phyloP scores from a whole-genome alignment of 805 yeast genomes.

The Metschnikowia peoriensis region DNA sequence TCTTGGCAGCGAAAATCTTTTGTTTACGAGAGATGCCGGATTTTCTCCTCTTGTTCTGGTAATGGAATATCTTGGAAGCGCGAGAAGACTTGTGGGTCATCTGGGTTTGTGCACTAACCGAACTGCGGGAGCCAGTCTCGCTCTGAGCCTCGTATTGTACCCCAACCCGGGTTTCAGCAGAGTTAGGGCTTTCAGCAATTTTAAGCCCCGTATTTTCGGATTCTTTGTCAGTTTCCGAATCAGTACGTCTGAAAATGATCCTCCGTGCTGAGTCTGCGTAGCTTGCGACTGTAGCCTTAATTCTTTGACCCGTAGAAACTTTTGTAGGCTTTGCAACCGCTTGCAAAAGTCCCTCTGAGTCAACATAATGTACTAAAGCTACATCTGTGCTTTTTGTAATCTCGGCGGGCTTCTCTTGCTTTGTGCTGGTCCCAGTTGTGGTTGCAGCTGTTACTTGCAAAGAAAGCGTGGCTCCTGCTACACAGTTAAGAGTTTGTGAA shows the following conservation, averaged over 20 bases:
- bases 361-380: neutral
- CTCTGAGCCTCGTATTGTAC: neutral
- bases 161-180: neutral
- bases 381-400: neutral
- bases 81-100: neutral
- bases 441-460: neutral
- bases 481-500: neutral
- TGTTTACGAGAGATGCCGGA: neutral
- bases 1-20: neutral
- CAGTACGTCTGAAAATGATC: neutral
- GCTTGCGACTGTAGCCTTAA: neutral
- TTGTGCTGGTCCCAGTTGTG: neutral
- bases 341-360: neutral
- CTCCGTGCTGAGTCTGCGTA: neutral
- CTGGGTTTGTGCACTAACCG: neutral
- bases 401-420: neutral
- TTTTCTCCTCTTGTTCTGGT: neutral
- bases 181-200: neutral
- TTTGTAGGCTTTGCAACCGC: neutral
- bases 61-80: neutral
- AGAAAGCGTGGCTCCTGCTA: neutral
- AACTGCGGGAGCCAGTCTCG: neutral
- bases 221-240: neutral
- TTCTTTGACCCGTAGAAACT: neutral
- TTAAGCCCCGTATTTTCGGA: neutral